Evolutionary conservation across 345 rosid species (phyloP).

Genomic region (Brassica nigra): DNA sequence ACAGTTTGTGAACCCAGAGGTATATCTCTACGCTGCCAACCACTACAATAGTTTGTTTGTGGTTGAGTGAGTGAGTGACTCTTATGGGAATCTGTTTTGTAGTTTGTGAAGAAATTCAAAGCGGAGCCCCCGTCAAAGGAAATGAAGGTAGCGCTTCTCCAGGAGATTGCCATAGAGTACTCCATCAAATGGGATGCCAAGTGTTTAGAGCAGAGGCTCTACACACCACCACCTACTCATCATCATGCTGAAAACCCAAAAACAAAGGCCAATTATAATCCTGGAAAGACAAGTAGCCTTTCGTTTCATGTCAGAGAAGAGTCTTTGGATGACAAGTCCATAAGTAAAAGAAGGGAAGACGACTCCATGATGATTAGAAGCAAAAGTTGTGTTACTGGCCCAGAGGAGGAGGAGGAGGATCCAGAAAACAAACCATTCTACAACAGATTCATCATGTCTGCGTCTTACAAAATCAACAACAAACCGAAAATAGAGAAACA

Average conservation of each 20-base stretch:
- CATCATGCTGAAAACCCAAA: background rate
- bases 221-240: conserved; percentile 15
- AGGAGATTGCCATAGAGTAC: conserved; percentile 58
- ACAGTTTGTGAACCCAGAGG: conserved; percentile 60
- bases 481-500: conserved; percentile 40
- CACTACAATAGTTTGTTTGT: background rate
- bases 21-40: background rate
- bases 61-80: background rate
- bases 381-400: conserved; percentile 42
- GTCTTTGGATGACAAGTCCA: conserved; percentile 28
- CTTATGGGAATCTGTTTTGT: background rate
- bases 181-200: conserved; percentile 70
- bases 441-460: conserved; percentile 47
- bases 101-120: conserved; percentile 60
- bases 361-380: conserved; percentile 20
- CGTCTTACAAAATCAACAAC: conserved; percentile 44
- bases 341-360: background rate
- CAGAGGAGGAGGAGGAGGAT: conserved; percentile 42
- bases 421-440: conserved; percentile 39
- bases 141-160: conserved; percentile 61
- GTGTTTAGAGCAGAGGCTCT: conserved; percentile 60
- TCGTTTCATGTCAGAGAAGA: conserved; percentile 24
- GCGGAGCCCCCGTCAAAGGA: conserved; percentile 56
- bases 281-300: conserved; percentile 12
- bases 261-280: background rate